Conservation (phyloP, 208 protist genomes). For the Tritrichomonas foetus region DNA sequence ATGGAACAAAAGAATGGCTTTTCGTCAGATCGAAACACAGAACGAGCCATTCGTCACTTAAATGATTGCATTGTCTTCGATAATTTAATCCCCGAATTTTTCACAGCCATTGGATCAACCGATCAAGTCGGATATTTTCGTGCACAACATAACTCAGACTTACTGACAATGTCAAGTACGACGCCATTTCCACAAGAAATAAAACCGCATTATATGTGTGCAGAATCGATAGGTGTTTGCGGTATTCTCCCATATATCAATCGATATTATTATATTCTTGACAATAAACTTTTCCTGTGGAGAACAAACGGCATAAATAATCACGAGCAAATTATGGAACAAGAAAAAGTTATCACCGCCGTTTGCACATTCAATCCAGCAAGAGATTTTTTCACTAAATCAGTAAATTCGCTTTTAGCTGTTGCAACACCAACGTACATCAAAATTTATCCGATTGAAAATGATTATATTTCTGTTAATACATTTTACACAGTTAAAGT, state of each 20-base stretch:
- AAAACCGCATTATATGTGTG: too few species aligned
- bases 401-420: not conserved
- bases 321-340: not conserved
- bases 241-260: not conserved
- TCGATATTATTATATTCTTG: not conserved
- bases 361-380: not conserved
- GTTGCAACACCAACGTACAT: not conserved
- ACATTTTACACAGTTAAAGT: not conserved
- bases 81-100: too few species aligned
- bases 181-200: too few species aligned
- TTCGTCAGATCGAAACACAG: too few species aligned
- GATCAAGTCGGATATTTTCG: too few species aligned
- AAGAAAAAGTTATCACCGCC: not conserved
- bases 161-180: too few species aligned
- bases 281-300: not conserved
- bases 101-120: too few species aligned
- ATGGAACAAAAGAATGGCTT: too few species aligned
- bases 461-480: not conserved
- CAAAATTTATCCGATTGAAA: not conserved
- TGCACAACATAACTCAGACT: too few species aligned
- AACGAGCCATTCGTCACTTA: too few species aligned
- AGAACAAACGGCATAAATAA: not conserved
- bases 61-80: too few species aligned
- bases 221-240: too few species aligned
- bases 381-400: not conserved